Evolutionary conservation across 352 stramenopile species (phyloP), one percentile per base, ranked within the genome.

Genomic region (Phytophthora sojae): DNA sequence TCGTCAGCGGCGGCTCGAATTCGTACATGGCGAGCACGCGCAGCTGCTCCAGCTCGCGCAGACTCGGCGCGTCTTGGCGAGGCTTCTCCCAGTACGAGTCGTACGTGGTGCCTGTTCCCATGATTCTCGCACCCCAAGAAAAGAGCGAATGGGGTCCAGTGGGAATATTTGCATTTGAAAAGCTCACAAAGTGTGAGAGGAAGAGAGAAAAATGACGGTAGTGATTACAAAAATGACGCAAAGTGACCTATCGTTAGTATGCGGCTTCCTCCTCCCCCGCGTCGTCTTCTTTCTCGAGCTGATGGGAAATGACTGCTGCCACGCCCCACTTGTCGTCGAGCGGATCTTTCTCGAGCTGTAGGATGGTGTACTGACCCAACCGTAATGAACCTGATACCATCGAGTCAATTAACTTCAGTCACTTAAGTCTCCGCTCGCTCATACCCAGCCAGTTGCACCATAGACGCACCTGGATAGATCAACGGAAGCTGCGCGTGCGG

Each of bases 321-420:
- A 94, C 62, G 49, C 50, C 30, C 86, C 86, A 94, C 50, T 79
- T 77, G 44, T 75, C 80, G 39, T 92, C 83, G 9, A 74, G 64
- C 6, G 56, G 15, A 39, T 81, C 69, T 71, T 86, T 86, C 51
- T 86, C 83, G 0, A 95, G 71, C 63, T 93, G 72, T 4, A 95
- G 64, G n/a, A 93, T 85, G 14, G 78, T 91, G 57, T 91, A 95
- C 49, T 95, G 83, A n/a, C 87, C 84, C 39, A 79, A 42, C 11
- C 79, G 84, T 50, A 95, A 67, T 11, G 85, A 92, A 11, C 87
- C 87, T 95, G 23, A 57, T 52, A 42, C 19, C 19, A 45, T 25
- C 59, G 63, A 17, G 30, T 56, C 14, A 50, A 49, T 15, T 6
- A 39, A 29, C 14, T 67, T 58, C 26, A 17, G 32, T 70, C 23